phyloP scores from a whole-genome alignment of 108 stramenopile genomes.

The Cyclotella distinguenda region DNA sequence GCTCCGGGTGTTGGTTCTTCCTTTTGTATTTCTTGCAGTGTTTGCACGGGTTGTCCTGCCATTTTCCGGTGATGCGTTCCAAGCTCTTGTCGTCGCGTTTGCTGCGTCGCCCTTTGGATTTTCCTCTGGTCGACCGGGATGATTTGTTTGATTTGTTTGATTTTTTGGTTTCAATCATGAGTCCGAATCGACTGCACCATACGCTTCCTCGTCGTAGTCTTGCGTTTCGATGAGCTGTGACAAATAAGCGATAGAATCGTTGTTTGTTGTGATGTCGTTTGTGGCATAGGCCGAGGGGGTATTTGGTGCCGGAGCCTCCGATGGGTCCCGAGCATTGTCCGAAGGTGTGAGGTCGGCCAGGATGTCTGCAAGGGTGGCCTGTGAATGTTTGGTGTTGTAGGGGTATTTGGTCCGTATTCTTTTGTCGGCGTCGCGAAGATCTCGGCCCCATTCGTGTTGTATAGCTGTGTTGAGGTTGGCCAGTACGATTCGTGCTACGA shows the following conservation, averaged over 20 bases:
- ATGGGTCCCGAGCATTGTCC: background rate
- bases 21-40: conserved; percentile 15
- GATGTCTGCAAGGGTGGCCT: background rate
- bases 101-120: background rate
- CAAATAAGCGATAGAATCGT: background rate
- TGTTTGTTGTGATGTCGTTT: background rate
- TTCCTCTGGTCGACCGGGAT: background rate
- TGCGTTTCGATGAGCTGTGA: background rate
- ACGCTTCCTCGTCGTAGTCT: too few relatives aligned
- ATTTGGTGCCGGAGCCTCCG: conserved; percentile 1
- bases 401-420: background rate
- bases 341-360: background rate
- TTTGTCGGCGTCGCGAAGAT: background rate
- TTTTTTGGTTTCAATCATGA: too few relatives aligned
- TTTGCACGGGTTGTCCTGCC: conserved; percentile 10
- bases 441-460: background rate
- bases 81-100: background rate
- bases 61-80: background rate
- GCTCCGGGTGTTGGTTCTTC: conserved; percentile 2
- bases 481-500: background rate
- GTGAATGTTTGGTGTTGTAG: background rate
- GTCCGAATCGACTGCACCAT: too few relatives aligned
- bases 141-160: too few relatives aligned
- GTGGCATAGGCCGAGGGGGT: background rate
- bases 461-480: background rate